phyloP scores from a whole-genome alignment of 2,329 filamentous ascomycete species.

The Magnaporthiopsis incrustans region DNA sequence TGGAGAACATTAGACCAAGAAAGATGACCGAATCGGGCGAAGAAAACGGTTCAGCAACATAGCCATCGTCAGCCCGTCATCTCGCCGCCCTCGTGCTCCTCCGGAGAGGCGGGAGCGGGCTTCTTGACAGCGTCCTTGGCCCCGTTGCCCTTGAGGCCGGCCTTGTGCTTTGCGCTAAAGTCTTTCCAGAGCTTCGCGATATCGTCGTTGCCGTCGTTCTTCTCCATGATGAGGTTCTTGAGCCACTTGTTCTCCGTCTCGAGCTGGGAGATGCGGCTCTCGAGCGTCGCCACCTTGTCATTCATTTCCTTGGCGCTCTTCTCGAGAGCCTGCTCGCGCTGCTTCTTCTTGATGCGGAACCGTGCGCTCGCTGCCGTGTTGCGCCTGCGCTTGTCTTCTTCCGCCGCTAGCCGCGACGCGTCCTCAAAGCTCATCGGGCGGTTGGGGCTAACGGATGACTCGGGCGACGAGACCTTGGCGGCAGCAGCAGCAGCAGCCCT shows the following conservation, averaged over 20 bases:
- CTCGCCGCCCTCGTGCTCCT: slow-evolving; percentile 19
- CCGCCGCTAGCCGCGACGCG: slow-evolving; percentile 62
- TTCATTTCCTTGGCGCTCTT: slow-evolving; percentile 74
- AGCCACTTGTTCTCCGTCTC: slow-evolving; percentile 79
- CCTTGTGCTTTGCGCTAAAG: slow-evolving; percentile 24
- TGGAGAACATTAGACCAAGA: background rate
- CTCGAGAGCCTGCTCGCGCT: slow-evolving; percentile 80
- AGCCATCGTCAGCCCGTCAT: slow-evolving; percentile 13
- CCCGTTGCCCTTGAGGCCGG: slow-evolving; percentile 6
- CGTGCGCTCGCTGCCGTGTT: slow-evolving; percentile 85
- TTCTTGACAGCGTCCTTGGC: slow-evolving; percentile 27
- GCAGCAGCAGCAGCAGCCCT: slow-evolving; percentile 18
- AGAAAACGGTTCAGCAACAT: background rate
- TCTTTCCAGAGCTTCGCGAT: slow-evolving; percentile 44
- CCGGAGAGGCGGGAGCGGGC: slow-evolving; percentile 12
- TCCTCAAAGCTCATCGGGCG: slow-evolving; percentile 57
- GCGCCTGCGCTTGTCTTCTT: slow-evolving; percentile 83
- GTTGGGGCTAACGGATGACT: slow-evolving; percentile 28
- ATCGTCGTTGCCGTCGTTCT: slow-evolving; percentile 57
- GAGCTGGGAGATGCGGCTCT: slow-evolving; percentile 67
- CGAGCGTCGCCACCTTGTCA: slow-evolving; percentile 67
- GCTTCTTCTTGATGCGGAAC: slow-evolving; percentile 94
- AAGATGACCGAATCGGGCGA: background rate
- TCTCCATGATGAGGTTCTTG: slow-evolving; percentile 73
- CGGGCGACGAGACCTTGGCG: slow-evolving; percentile 38